Evolutionary conservation across 192 early-diverging fungal genomes (phyloP).

Genomic region (Entophlyctis helioformis): DNA sequence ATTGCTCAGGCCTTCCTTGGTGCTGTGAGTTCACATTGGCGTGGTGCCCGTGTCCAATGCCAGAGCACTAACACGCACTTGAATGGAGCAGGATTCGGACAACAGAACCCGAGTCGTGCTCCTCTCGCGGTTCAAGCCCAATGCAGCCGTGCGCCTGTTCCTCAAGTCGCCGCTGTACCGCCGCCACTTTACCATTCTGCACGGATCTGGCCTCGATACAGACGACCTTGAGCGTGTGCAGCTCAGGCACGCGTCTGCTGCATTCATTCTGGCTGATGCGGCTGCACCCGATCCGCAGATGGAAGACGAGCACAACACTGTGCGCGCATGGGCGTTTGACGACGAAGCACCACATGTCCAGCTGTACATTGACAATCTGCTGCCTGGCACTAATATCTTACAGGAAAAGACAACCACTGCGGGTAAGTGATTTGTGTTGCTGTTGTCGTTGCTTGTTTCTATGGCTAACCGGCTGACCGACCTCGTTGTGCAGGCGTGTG

Average conservation of each 20-base stretch:
- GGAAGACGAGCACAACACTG: conserved; percentile 60
- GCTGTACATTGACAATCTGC: conserved; percentile 47
- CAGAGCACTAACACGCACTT: too few relatives aligned
- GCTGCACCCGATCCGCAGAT: conserved; percentile 27
- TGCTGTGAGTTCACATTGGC: too few relatives aligned
- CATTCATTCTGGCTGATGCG: conserved; percentile 29
- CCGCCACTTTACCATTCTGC: too few relatives aligned
- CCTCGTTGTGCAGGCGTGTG: too few relatives aligned
- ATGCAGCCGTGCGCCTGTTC: conserved; percentile 15
- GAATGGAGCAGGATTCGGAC: too few relatives aligned
- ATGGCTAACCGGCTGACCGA: too few relatives aligned
- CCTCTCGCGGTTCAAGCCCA: not conserved
- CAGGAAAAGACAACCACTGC: conserved; percentile 43
- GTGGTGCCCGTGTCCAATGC: too few relatives aligned
- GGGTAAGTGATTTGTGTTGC: conserved; percentile 25
- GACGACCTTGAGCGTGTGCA: conserved; percentile 22
- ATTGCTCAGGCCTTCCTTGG: too few relatives aligned
- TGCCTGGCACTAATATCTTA: conserved; percentile 46
- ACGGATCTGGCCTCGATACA: too few relatives aligned
- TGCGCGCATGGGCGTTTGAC: conserved; percentile 55
- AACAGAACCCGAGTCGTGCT: too few relatives aligned
- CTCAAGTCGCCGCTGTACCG: conserved; percentile 23
- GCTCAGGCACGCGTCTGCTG: conserved; percentile 17
- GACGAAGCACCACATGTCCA: conserved; percentile 40
- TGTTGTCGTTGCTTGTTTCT: too few relatives aligned